Percentiles rank a stretch among this genome's conserved stretches.
Evolutionary conservation across 257 asterid genomes (phyloP).

Genomic region (Solanum corneliomulleri): DNA sequence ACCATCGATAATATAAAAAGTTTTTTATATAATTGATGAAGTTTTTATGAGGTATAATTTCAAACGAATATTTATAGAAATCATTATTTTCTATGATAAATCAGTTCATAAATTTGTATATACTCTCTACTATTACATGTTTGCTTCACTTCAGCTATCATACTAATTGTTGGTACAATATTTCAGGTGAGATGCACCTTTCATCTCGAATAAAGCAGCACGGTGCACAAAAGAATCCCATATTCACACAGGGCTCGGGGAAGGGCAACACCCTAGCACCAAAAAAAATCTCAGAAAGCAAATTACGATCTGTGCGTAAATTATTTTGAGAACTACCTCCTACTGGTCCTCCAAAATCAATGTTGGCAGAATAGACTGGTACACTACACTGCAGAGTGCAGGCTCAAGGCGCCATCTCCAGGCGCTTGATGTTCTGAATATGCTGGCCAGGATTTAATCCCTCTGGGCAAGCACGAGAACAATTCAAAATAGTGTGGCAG

Average conservation of each 20-base stretch:
- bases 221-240: background rate
- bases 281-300: background rate
- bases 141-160: background rate
- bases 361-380: constrained; percentile 3
- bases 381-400: background rate
- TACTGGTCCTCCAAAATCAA: constrained; percentile 10
- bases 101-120: background rate
- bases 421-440: constrained; percentile 83
- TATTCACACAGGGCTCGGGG: background rate
- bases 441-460: constrained; percentile 91
- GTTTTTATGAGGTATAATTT: background rate
- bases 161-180: background rate
- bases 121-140: background rate
- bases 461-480: constrained; percentile 92
- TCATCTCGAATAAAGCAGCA: background rate
- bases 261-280: background rate
- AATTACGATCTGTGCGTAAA: background rate
- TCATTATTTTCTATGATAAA: background rate
- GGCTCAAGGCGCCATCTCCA: constrained; percentile 27
- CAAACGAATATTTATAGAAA: background rate
- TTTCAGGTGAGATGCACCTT: background rate
- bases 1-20: background rate
- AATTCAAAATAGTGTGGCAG: constrained; percentile 85
- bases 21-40: background rate
- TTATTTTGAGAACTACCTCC: constrained; percentile 8